Evolutionary conservation across 1,284 basidiomycete species (phyloP).

Genomic region (Ceratobasidium theobromae): DNA sequence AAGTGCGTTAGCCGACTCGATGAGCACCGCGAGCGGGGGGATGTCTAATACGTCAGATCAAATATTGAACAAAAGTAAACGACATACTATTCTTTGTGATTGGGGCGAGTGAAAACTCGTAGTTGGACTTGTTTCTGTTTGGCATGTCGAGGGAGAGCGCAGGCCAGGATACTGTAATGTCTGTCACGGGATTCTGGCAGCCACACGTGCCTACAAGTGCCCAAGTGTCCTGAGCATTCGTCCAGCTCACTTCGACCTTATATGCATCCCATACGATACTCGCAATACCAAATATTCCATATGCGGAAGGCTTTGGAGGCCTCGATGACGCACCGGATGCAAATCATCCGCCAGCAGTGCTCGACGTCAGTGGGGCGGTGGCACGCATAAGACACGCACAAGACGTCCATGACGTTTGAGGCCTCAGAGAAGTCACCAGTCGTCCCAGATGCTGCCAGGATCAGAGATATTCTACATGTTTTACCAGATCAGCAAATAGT

Average conservation of each 20-base stretch:
- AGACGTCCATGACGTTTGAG: not conserved
- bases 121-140: constrained; percentile 21
- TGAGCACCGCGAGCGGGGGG: constrained; percentile 23
- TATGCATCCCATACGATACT: constrained; percentile 9
- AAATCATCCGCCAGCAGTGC: not conserved
- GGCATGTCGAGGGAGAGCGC: constrained; percentile 5
- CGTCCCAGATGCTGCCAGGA: too few species aligned
- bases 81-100: constrained; percentile 16
- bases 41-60: constrained; percentile 24
- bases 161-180: too few species aligned
- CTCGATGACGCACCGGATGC: constrained; percentile 20
- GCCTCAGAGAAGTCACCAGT: too few species aligned
- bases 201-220: too few species aligned
- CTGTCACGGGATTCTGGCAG: too few species aligned
- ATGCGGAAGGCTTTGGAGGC: not conserved
- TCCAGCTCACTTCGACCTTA: not conserved
- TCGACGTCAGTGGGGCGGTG: constrained; percentile 7
- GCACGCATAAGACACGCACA: not conserved
- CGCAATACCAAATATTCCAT: constrained; percentile 20
- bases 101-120: constrained; percentile 23
- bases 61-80: not conserved
- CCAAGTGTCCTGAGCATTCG: too few species aligned
- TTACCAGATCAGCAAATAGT: too few species aligned
- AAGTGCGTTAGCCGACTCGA: constrained; percentile 14
- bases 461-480: too few species aligned